Evolutionary conservation across 495 filamentous ascomycete species (phyloP).

Genomic region (Bathelium albidoporum): DNA sequence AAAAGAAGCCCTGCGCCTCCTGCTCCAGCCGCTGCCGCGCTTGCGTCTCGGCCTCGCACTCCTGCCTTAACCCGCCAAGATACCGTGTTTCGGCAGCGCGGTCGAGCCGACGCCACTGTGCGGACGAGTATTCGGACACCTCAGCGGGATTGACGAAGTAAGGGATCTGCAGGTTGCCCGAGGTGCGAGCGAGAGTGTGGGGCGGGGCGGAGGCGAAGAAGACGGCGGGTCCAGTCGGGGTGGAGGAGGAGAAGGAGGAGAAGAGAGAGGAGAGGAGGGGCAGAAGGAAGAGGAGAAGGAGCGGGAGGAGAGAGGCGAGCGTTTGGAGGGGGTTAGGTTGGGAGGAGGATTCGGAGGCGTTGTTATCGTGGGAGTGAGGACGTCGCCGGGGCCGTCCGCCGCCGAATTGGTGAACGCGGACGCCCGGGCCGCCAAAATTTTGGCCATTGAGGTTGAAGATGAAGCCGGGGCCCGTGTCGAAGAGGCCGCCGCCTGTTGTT

Average conservation of each 20-base stretch:
- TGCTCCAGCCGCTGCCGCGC: constrained; percentile 55
- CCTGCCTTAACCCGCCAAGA: constrained; percentile 49
- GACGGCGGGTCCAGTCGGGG: constrained; percentile 54
- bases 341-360: constrained; percentile 12
- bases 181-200: constrained; percentile 62
- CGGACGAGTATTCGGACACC: constrained; percentile 52
- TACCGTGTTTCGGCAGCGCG: constrained; percentile 63
- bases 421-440: constrained; percentile 22
- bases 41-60: constrained; percentile 61
- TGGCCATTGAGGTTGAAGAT: constrained; percentile 71
- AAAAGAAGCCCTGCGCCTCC: constrained; percentile 84
- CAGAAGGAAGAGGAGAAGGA: constrained; percentile 80
- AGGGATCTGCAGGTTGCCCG: constrained; percentile 55
- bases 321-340: constrained; percentile 12
- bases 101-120: constrained; percentile 64
- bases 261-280: constrained; percentile 78
- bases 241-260: constrained; percentile 41
- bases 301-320: constrained; percentile 60
- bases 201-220: constrained; percentile 62
- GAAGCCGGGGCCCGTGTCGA: constrained; percentile 70
- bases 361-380: constrained; percentile 23
- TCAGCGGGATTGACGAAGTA: constrained; percentile 80
- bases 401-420: constrained; percentile 51
- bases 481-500: constrained; percentile 37
- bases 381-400: constrained; percentile 29